Evolutionary conservation across 306 rosid genomes (phyloP), one percentile per base, ranked within the genome.

Genomic region (Dalbergia oliveri): DNA sequence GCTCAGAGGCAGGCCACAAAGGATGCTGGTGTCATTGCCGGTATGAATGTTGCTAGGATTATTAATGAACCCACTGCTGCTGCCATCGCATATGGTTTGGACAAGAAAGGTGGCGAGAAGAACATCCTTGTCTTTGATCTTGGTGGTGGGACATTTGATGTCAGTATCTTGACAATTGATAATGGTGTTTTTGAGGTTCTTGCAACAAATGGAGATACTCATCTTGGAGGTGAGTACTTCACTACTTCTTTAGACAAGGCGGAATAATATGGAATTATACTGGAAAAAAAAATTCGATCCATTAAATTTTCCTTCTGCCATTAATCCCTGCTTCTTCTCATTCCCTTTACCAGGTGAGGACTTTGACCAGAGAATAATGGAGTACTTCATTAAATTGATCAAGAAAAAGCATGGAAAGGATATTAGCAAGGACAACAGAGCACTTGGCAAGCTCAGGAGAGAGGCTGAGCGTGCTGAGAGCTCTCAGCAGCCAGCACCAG

Each of bases 1-100:
- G 99, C 99, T 77, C 99, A 96, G 90, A 91, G 99, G 88, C 98
- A 96, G 85, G 99, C 98, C 75, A 96, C 99, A 85, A 96, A 96
- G 97, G 99, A 96, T 83, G 99, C 99, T 0, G 98, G 99, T 77
- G 84, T 90, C 67, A 96, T 93, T 72, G 94, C 98, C 5, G 99
- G 99, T 45, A 83, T 96, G n/a, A 91, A 96, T 75, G 99, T 93
- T 85, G 98, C 98, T 58, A 88, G 99, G 81, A 96, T 96, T 81
- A 96, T 96, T 53, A 96, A 96, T 59, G 99, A 96, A 78, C 99
- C 99, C 35, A 96, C 98, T 0, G 99, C 98, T 18, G 99, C 99
- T 11, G 98, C 99, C 76, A 96, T 96, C 23, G 98, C 98, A 0
- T 96, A 93, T 77, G 99, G 99, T 61, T 83, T 96, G 93, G 98